Evolutionary conservation across 1,284 basidiomycete genomes (phyloP), one percentile per base, ranked within the genome.

Genomic region (Neolentinus lepideus): DNA sequence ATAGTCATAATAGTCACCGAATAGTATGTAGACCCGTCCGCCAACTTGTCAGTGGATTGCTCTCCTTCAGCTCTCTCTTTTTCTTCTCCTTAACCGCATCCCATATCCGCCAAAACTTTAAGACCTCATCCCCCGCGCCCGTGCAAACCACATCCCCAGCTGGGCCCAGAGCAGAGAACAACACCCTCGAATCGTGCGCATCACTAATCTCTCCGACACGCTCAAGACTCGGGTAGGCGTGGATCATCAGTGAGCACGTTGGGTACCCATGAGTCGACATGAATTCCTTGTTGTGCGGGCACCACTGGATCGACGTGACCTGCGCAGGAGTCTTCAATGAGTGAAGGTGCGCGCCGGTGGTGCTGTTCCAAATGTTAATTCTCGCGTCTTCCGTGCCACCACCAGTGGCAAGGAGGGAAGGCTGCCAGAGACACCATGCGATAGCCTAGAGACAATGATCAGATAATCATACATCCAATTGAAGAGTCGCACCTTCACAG

Each of bases 391-490:
- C 90, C 0, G 94, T 95, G 0, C 97, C 97, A 1, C 97, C 97
- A 0, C 97, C 97, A 0, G 90, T 88, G 0, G 96, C 96, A 50
- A 99, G 83, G 8, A 99, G 77, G 9, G 90, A 89, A 0, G 89
- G 83, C 73, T 96, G 92, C 94, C 96, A 98, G 0, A 96, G 94
- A 62, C 93, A 98, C 94, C 97, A 99, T 0, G 94, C 92, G 50
- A 99, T 75, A 0, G 94, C 95, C 88, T 92, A 56, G 43, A 57
- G 45, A 10, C n/a, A 51, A 21, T 19, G 21, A 26, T 53, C n/a
- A n/a, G n/a, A n/a, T 22, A n/a, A 54, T n/a, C 36, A 51, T 50
- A 21, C 50, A 54, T 16, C 45, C 33, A 14, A 24, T 12, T 45
- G 52, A 26, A 16, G 36, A 12, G 6, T n/a, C 29, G 54, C 58